Evolutionary conservation across 805 yeast genomes (phyloP).

Genomic region (Komagataella phaffii): DNA sequence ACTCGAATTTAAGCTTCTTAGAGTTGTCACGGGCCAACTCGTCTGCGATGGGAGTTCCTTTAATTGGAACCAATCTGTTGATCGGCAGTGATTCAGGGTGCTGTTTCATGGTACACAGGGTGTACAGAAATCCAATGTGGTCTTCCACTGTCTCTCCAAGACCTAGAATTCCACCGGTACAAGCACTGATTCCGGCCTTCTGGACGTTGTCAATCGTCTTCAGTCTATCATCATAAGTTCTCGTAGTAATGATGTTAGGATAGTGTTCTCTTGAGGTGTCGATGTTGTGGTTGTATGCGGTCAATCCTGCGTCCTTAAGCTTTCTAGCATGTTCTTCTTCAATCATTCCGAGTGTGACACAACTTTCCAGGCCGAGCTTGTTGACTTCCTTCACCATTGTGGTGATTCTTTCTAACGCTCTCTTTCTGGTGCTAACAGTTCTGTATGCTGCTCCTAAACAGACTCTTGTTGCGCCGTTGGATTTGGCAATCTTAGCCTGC

Average conservation of each 20-base stretch:
- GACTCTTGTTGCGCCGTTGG: conserved; percentile 63
- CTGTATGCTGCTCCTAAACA: conserved; percentile 88
- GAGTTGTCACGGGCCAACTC: conserved; percentile 22
- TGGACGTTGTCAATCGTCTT: conserved; percentile 53
- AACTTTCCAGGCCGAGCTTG: conserved; percentile 58
- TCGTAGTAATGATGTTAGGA: conserved; percentile 56
- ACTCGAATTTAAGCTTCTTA: conserved; percentile 42
- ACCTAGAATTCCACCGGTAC: conserved; percentile 74
- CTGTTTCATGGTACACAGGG: conserved; percentile 51
- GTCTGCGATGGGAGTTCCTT: conserved; percentile 64
- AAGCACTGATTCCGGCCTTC: conserved; percentile 49
- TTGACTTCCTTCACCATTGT: conserved; percentile 55
- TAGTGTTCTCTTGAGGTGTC: conserved; percentile 73
- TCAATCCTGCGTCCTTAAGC: conserved; percentile 56
- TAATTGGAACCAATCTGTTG: conserved; percentile 63
- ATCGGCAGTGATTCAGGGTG: conserved; percentile 81
- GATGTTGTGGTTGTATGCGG: conserved; percentile 73
- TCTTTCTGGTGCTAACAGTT: conserved; percentile 68
- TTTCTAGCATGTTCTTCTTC: conserved; percentile 45
- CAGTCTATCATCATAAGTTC: conserved; percentile 61
- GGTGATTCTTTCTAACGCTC: conserved; percentile 45
- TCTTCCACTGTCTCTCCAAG: conserved; percentile 65
- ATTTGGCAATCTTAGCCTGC: conserved; percentile 53
- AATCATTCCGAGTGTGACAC: conserved; percentile 76
- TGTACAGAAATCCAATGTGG: conserved; percentile 53